Evolutionary conservation across 495 filamentous ascomycete genomes (phyloP).

Genomic region (Hypomontagnella monticulosa): DNA sequence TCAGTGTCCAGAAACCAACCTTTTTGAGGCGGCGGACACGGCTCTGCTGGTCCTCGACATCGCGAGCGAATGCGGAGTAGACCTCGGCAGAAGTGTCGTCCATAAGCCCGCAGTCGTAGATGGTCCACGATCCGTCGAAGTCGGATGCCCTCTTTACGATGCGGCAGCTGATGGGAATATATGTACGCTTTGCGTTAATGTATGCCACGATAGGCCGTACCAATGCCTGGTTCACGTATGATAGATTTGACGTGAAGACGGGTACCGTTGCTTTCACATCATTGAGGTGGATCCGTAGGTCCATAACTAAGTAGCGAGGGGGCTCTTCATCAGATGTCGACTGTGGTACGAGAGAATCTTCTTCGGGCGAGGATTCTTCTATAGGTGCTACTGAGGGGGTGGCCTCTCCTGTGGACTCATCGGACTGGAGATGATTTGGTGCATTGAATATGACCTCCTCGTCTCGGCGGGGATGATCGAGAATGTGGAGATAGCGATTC

Average conservation of each 20-base stretch:
- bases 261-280: constrained; percentile 91
- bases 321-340: constrained; percentile 51
- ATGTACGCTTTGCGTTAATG: constrained; percentile 91
- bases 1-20: constrained; percentile 94
- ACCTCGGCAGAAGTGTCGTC: constrained; percentile 94
- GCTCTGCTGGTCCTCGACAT: constrained; percentile 86
- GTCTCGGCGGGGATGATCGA: constrained; percentile 49
- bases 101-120: constrained; percentile 94
- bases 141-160: constrained; percentile 87
- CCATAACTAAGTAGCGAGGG: constrained; percentile 84
- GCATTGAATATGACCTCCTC: constrained; percentile 44
- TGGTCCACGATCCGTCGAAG: constrained; percentile 96
- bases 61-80: constrained; percentile 89
- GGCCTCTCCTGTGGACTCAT: constrained; percentile 9
- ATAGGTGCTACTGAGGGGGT: constrained; percentile 12
- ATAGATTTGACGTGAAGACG: constrained; percentile 85
- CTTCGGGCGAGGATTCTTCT: constrained; percentile 12
- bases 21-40: constrained; percentile 90
- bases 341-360: neutral
- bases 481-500: constrained; percentile 65
- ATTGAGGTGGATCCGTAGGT: constrained; percentile 89
- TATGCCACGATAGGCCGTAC: constrained; percentile 98
- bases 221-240: constrained; percentile 94
- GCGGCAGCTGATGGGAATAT: constrained; percentile 93
- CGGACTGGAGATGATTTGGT: constrained; percentile 26